Conservation (phyloP, 352 stramenopile genomes). For the Phytopythium delawarense region DNA sequence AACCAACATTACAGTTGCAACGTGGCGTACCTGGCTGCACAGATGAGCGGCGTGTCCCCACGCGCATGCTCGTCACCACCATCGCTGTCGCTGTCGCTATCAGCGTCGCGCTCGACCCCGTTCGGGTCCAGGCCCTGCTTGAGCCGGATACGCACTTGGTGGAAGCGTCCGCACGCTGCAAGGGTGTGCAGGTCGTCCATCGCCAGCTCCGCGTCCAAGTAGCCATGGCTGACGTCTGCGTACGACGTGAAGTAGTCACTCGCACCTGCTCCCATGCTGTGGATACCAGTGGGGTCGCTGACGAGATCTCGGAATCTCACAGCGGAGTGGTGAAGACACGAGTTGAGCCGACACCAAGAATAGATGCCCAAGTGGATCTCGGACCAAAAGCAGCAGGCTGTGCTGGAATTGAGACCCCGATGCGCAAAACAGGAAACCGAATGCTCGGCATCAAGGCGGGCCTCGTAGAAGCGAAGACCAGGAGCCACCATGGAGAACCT, state of each 20-base stretch:
- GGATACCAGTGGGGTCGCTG: not conserved
- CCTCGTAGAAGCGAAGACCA: no score
- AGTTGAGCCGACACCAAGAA: no score
- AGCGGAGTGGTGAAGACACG: not conserved
- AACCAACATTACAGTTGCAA: not conserved
- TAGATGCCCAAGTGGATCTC: no score
- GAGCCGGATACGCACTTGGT: conserved; percentile 37
- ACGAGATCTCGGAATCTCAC: not conserved
- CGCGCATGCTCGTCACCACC: conserved; percentile 35
- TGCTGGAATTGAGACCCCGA: no score
- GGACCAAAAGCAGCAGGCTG: no score
- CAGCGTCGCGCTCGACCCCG: conserved; percentile 24
- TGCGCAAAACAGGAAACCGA: no score
- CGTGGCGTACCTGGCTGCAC: conserved; percentile 31
- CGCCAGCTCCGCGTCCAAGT: conserved; percentile 46
- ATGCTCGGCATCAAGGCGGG: no score
- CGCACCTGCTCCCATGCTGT: conserved; percentile 39
- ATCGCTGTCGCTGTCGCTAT: conserved; percentile 11
- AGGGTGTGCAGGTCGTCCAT: conserved; percentile 47
- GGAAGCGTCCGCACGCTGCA: conserved; percentile 37
- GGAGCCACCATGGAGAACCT: no score
- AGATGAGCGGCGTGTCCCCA: conserved; percentile 58
- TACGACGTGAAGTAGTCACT: conserved; percentile 56
- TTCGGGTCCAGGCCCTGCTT: conserved; percentile 66
- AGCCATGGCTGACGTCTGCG: conserved; percentile 54